Evolutionary conservation across 2,329 filamentous ascomycete species (phyloP).

Genomic region (Immersiporthe knoxdaviesiana): DNA sequence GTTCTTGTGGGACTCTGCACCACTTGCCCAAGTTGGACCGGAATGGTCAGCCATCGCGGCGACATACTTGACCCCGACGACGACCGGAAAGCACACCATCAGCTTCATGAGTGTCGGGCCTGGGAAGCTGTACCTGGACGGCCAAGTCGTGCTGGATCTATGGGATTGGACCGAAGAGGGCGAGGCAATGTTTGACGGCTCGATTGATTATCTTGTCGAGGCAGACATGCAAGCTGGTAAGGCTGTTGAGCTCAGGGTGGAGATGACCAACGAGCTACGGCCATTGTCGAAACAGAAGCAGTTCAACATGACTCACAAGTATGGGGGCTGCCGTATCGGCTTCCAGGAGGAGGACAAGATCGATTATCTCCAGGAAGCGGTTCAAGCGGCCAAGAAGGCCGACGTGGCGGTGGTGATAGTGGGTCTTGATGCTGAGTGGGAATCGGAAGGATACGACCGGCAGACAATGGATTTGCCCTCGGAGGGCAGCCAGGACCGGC

Average conservation of each 20-base stretch:
- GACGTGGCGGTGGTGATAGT: slow-evolving; percentile 72
- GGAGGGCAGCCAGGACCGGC: slow-evolving; percentile 61
- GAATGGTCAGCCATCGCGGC: slow-evolving; percentile 68
- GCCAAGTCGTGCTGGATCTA: slow-evolving; percentile 62
- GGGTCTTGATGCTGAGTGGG: slow-evolving; percentile 74
- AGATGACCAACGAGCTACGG: slow-evolving; percentile 69
- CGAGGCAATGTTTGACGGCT: slow-evolving; percentile 73
- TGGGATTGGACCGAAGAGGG: slow-evolving; percentile 73
- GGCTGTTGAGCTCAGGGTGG: slow-evolving; percentile 63
- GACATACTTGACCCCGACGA: slow-evolving; percentile 60
- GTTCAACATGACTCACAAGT: slow-evolving; percentile 63
- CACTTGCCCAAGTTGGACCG: slow-evolving; percentile 60
- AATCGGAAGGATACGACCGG: slow-evolving; percentile 74
- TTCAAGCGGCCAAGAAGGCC: slow-evolving; percentile 61
- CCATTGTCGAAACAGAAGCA: slow-evolving; percentile 62
- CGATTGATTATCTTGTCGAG: slow-evolving; percentile 64
- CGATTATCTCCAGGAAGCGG: slow-evolving; percentile 67
- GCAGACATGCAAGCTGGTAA: slow-evolving; percentile 62
- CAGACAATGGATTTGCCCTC: slow-evolving; percentile 62
- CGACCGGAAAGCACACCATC: slow-evolving; percentile 65
- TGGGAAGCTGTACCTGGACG: slow-evolving; percentile 63
- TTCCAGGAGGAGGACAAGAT: slow-evolving; percentile 68
- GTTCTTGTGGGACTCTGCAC: slow-evolving; percentile 72
- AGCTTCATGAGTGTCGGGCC: slow-evolving; percentile 71
- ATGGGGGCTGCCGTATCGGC: slow-evolving; percentile 72